Base-by-base conservation (phyloP, 257 asterid species). In the Perilla frutescens region DNA sequence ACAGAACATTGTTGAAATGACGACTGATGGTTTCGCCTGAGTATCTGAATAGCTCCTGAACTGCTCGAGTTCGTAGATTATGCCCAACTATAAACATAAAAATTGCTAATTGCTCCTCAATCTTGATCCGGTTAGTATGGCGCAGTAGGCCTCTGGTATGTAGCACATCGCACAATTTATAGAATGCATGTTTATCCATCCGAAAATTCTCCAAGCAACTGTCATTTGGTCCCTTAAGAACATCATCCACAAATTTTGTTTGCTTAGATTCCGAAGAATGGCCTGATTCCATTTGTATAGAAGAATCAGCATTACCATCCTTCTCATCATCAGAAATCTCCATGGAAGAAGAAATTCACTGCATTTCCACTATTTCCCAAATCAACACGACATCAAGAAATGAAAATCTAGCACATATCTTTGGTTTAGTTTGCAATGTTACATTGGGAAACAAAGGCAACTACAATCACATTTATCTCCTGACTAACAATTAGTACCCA, bases 21-120 rank as follows among this genome's bases (percentile, higher is more conserved):
- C 84, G 82, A 70, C 88, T 84, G 71, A 78, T 83, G 71, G 87
- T 83, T 80, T 83, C 87, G 1, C 87, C 85, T 0, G 87, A 84
- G 71, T 84, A 84, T 72, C 71, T 75, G 61, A 84, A 84, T 14
- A 78, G 80, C 72, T 81, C 88, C 72, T 84, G 85, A 71, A 81
- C 88, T 68, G 88, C 88, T 66, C 85, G 74, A 70, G 88, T 84
- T 37, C 88, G 72, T 78, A 84, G 70, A 55, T 76, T 84, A 68
- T 81, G 88, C 15, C 88, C 88, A 44, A 81, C 74, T 75, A 84
- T 78, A 74, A 81, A 84, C 88, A 84, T 78, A 73, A 84, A 78
- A 69, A 81, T 81, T 26, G 81, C 88, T 47, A 78, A 43, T 68
- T 84, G 86, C 84, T 84, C 86, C 72, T 84, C 88, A 41, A 84